Conservation (phyloP, 176 grass and related monocot genomes). For the Carex kokanica region DNA sequence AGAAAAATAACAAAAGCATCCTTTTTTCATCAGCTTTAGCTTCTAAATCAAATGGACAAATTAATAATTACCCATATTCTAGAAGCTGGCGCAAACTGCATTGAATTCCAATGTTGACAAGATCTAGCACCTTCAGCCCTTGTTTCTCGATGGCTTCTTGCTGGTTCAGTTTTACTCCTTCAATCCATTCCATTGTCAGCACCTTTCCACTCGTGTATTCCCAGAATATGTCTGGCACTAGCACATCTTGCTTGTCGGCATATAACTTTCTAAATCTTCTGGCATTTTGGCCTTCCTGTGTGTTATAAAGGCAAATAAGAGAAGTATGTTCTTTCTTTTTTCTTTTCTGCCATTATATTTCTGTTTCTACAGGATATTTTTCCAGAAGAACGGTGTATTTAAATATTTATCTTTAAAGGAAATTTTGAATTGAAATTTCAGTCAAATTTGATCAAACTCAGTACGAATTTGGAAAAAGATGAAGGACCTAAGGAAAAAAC, state of each 20-base stretch:
- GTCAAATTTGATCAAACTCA: neutral
- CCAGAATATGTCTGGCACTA: slow-evolving; percentile 98
- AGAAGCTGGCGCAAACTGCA: slow-evolving; percentile 96
- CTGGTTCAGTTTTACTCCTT: slow-evolving; percentile 87
- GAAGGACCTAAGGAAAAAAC: neutral
- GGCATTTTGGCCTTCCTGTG: slow-evolving; percentile 96
- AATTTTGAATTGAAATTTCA: neutral
- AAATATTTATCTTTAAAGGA: neutral
- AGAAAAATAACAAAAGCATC: neutral
- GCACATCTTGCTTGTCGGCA: slow-evolving; percentile 85
- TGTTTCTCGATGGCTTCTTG: slow-evolving; percentile 82
- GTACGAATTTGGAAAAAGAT: neutral
- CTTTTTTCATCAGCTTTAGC: neutral
- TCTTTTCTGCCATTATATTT: neutral
- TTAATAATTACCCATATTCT: slow-evolving; percentile 50
- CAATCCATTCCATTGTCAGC: slow-evolving; percentile 93
- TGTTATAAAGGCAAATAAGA: slow-evolving; percentile 7
- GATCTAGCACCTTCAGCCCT: slow-evolving; percentile 78
- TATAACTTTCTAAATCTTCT: slow-evolving; percentile 89
- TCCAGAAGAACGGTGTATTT: neutral
- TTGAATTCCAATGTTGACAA: slow-evolving; percentile 92
- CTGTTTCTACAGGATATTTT: neutral
- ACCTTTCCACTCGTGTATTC: slow-evolving; percentile 93
- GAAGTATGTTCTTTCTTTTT: neutral
- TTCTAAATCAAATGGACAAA: neutral